Evolutionary conservation across 768 basidiomycete species (phyloP), one percentile per base, ranked within the genome.

Genomic region (Pulveroboletus ravenelii): DNA sequence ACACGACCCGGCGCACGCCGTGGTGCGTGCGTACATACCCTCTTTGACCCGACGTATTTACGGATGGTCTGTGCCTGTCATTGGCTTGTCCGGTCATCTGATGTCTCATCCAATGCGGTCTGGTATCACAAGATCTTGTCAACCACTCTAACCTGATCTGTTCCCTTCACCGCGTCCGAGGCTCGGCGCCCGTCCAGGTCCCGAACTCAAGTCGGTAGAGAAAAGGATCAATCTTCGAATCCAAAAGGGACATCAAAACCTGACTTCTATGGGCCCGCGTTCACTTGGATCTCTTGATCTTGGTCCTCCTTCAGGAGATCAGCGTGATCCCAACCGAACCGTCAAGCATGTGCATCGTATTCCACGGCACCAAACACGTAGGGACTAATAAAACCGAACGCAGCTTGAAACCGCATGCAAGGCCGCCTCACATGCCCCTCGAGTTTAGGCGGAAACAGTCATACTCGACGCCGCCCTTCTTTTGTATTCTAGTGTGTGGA

Each of bases 221-320:
- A 38, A 42, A 15, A 38, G 2, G 31, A 41, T 17, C 14, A 46
- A 42, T 43, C 6, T 53, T 35, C 46, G 30, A 41, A 12, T 39
- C 34, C 37, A 7, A 23, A 15, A 6, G 27, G 23, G 48, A 48
- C 9, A 20, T 47, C 40, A 40, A 30, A 5, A 17, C 1, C 6
- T 41, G 9, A 10, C 4, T 45, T 27, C 23, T 8, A 15, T 39
- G 18, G 12, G 31, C 32, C 27, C 45, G 18, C 37, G 14, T 18
- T 35, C 17, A 15, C 5, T 23, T 32, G 44, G 23, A 12, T 36
- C 51, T 23, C 45, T 52, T 37, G 7, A n/a, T 43, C 32, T 39
- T 40, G 41, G 44, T 30, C 30, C 51, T 29, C 40, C 47, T 10
- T n/a, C 45, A 3, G 48, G 32, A 43, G 55, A 51, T 57, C 48